Evolutionary conservation across 2,329 filamentous ascomycete species (phyloP), one percentile per base, ranked within the genome.

Genomic region (Fusarium avenaceum): DNA sequence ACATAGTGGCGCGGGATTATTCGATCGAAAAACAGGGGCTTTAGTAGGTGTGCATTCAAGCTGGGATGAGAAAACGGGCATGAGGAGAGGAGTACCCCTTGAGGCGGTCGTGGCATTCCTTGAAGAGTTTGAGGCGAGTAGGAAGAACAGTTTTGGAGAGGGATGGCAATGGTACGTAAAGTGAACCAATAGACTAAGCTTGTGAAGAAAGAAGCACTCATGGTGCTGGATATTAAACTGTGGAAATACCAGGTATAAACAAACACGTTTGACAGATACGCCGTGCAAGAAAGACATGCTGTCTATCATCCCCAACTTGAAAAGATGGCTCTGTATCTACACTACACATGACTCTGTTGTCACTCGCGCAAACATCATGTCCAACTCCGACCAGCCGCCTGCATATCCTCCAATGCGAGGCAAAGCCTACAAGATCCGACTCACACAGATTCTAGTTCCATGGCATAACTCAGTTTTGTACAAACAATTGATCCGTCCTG

Each of bases 31-130:
- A n/a, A 76, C 75, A 14, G 82, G 82, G 0, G 68, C 26, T 11
- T 68, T 87, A 55, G 74, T 86, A 1, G 85, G 84, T 3, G 61
- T 87, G 63, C 84, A 87, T 76, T 86, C 83, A 6, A 83, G 80
- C 28, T 87, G 85, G 84, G 83, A 87, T 69, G 83, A 85, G 22
- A 60, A 81, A 65, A 86, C 82, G 10, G 80, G 77, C 0, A 85
- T 84, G 83, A 77, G 84, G 64, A 80, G 84, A 73, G 84, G 85
- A 0, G 74, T 86, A 6, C 77, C 80, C 17, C 71, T 78, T 35
- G 80, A 84, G 62, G 83, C 83, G 3, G 73, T 87, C 2, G 54
- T 60, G 48, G 76, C 57, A 4, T 86, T 87, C 40, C 51, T 77
- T 10, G 47, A 58, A 14, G 73, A 74, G 54, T 64, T 72, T 51